Conservation (phyloP, 305 asterid species). For the Solanum aculeatissimum region DNA sequence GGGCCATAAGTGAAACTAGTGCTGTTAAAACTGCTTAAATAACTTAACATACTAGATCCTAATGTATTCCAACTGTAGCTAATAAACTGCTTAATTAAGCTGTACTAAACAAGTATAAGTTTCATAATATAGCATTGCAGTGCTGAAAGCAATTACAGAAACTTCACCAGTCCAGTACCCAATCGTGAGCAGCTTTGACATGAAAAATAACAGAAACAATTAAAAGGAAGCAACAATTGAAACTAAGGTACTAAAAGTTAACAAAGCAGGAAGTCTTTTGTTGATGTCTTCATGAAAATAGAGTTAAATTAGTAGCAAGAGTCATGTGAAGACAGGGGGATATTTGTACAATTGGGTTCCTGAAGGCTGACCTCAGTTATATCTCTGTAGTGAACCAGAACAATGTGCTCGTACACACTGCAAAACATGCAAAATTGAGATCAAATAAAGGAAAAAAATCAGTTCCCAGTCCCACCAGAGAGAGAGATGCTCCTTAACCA, state of each 20-base stretch:
- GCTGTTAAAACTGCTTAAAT: not conserved
- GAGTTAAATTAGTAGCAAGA: not conserved
- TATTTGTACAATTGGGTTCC: not conserved
- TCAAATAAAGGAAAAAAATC: not conserved
- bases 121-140: not conserved
- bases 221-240: not conserved
- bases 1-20: slow-evolving; percentile 10
- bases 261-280: not conserved
- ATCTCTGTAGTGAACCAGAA: slow-evolving; percentile 98
- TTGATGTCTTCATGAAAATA: not conserved
- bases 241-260: not conserved
- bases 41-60: not conserved
- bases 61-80: not conserved
- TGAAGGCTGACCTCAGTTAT: slow-evolving; percentile 53
- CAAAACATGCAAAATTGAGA: slow-evolving; percentile 7
- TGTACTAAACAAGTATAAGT: not conserved
- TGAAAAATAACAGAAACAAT: not conserved
- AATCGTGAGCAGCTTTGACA: not conserved
- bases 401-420: slow-evolving; percentile 92
- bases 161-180: not conserved
- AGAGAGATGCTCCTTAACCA: not conserved
- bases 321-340: not conserved
- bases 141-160: not conserved
- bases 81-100: not conserved
- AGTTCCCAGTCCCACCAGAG: not conserved